Conservation (phyloP, 2,329 filamentous ascomycete genomes). For the Fusarium sp. region DNA sequence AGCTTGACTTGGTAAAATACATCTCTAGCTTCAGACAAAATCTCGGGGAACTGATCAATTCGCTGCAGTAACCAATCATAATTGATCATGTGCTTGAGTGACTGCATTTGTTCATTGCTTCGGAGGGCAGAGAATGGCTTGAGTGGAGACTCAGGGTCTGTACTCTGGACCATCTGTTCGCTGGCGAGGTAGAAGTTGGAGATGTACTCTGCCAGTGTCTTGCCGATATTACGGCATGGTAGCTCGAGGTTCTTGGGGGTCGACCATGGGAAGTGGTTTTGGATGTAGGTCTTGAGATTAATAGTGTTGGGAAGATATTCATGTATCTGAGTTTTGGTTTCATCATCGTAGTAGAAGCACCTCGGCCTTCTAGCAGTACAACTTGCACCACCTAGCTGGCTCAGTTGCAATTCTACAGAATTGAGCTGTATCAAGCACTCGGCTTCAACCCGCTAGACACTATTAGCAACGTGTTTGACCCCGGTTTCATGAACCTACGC, state of each 20-base stretch:
- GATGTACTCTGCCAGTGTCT: not conserved
- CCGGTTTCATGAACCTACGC: not conserved
- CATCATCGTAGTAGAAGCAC: not conserved
- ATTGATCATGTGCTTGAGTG: not conserved
- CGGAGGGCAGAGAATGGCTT: not conserved
- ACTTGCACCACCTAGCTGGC: not conserved
- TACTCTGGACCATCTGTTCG: not conserved
- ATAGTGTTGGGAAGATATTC: not conserved
- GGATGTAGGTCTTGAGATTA: not conserved
- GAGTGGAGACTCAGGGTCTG: fast-evolving
- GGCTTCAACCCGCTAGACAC: not conserved
- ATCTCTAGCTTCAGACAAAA: not conserved
- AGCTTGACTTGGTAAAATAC: not conserved
- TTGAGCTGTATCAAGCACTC: not conserved
- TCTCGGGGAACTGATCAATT: not conserved
- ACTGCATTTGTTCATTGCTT: constrained; percentile 1
- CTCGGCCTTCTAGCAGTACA: not conserved
- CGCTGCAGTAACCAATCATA: constrained; percentile 10
- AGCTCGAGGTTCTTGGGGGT: not conserved
- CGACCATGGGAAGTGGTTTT: not conserved
- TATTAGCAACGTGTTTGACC: not conserved
- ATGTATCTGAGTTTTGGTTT: not conserved
- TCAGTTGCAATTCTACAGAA: not conserved
- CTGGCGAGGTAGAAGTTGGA: not conserved
- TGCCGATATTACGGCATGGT: not conserved